Evolutionary conservation across 345 rosid species (phyloP).

Genomic region (Melaleuca quinquenervia): DNA sequence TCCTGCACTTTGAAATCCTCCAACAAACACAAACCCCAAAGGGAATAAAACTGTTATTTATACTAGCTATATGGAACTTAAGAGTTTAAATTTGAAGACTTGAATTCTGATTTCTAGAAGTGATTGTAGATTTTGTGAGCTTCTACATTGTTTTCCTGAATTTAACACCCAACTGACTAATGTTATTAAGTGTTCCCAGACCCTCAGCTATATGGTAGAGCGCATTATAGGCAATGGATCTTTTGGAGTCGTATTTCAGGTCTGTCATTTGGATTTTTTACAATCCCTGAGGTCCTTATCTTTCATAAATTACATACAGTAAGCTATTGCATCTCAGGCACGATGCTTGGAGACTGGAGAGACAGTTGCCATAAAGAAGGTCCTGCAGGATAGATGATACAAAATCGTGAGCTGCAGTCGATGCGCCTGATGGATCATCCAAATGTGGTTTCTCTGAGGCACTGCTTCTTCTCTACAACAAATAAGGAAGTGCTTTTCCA

Average conservation of each 20-base stretch:
- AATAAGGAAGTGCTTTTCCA: constrained; percentile 58
- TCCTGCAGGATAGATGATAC: constrained; percentile 66
- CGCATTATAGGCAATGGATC: constrained; percentile 78
- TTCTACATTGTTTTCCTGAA: not conserved
- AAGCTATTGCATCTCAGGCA: constrained; percentile 26
- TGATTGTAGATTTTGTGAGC: not conserved
- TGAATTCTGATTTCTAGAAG: not conserved
- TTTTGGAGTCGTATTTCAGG: constrained; percentile 82
- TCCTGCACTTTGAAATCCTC: not conserved
- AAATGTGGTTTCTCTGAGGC: constrained; percentile 69
- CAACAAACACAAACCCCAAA: not conserved
- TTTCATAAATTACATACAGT: not conserved
- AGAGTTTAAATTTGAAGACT: not conserved
- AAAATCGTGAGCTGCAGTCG: constrained; percentile 71
- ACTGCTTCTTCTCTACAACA: constrained; percentile 83
- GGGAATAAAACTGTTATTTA: not conserved
- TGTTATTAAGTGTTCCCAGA: constrained; percentile 23
- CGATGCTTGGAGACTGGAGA: constrained; percentile 87
- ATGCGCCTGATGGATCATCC: constrained; percentile 86
- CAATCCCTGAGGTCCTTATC: not conserved
- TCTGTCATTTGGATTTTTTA: constrained; percentile 4
- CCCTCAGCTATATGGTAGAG: constrained; percentile 84
- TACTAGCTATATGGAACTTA: not conserved
- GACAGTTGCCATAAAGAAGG: constrained; percentile 81
- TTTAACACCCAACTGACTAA: not conserved